phyloP scores from a whole-genome alignment of 371 early-diverging fungal species.

The Dinochytrium kinnereticum region DNA sequence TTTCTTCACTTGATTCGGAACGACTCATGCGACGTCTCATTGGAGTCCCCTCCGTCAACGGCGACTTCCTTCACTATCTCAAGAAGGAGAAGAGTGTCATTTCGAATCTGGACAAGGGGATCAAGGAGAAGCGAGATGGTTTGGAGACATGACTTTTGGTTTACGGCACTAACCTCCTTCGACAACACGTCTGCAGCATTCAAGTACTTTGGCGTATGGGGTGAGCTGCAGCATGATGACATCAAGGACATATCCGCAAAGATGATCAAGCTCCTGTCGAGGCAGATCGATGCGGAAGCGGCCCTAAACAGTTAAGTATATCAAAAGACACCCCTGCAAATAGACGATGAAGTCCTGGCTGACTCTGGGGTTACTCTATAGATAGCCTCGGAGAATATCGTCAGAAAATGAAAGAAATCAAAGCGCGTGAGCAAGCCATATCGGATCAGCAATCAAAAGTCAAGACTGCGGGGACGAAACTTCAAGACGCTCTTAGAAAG shows the following conservation, averaged over 20 bases:
- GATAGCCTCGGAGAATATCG: constrained; percentile 18
- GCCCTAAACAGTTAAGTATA: neutral
- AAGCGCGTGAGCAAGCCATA: constrained; percentile 29
- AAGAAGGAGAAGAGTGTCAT: constrained; percentile 33
- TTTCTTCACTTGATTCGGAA: too few relatives aligned
- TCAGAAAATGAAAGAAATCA: constrained; percentile 25
- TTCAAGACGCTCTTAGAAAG: constrained; percentile 26
- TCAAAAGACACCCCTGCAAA: too few relatives aligned
- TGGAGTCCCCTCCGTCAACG: too few relatives aligned
- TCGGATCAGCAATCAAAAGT: constrained; percentile 18
- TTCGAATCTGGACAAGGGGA: neutral
- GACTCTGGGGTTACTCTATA: constrained; percentile 3
- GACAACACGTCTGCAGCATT: neutral
- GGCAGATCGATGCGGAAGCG: constrained; percentile 9
- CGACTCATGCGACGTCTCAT: too few relatives aligned
- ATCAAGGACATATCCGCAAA: constrained; percentile 8
- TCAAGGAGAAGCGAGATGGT: constrained; percentile 21
- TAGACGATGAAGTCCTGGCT: too few relatives aligned
- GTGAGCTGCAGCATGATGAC: constrained; percentile 28
- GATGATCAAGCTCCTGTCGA: neutral
- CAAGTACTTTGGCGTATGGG: constrained; percentile 13
- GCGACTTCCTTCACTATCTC: constrained; percentile 28
- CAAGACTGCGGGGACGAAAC: neutral
- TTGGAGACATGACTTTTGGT: neutral
- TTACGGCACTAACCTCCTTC: neutral